Conservation (phyloP, 2,329 filamentous ascomycete genomes). For the Monosporascus ibericus region DNA sequence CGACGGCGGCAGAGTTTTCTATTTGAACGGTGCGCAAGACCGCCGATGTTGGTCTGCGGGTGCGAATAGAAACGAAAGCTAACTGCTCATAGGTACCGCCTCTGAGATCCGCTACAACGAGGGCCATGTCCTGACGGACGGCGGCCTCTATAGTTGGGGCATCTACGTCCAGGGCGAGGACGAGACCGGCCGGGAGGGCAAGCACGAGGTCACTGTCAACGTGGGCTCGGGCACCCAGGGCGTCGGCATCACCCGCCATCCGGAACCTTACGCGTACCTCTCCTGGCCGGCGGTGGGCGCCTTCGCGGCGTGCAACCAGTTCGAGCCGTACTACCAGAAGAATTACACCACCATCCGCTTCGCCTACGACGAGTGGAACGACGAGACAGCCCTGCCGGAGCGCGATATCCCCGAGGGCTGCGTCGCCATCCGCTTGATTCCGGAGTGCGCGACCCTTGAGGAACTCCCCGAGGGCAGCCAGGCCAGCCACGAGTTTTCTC, state of each 20-base stretch:
- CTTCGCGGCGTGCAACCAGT: constrained; percentile 37
- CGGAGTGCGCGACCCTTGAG: constrained; percentile 35
- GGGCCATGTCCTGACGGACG: constrained; percentile 34
- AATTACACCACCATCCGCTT: constrained; percentile 35
- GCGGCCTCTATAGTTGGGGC: constrained; percentile 32
- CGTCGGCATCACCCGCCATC: constrained; percentile 27
- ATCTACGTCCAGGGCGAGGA: constrained; percentile 23
- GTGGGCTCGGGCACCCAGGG: constrained; percentile 31
- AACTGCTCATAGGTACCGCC: constrained; percentile 21
- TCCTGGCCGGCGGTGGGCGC: constrained; percentile 20
- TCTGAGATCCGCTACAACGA: constrained; percentile 23
- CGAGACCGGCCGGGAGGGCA: constrained; percentile 14
- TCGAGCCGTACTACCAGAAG: constrained; percentile 34
- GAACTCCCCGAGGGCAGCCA: constrained; percentile 28
- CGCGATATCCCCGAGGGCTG: constrained; percentile 32
- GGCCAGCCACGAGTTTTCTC: constrained; percentile 33
- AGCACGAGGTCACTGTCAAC: constrained; percentile 27
- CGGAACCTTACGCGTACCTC: constrained; percentile 28
- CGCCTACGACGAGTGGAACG: constrained; percentile 17
- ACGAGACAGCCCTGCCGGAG: constrained; percentile 8
- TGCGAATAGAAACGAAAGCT: too few species aligned
- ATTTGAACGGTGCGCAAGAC: constrained; percentile 33
- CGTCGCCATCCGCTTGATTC: constrained; percentile 34
- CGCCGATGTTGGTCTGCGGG: too few species aligned
- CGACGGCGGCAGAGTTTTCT: constrained; percentile 33